Evolutionary conservation across 805 yeast genomes (phyloP).

Genomic region (Novakomyces olei): DNA sequence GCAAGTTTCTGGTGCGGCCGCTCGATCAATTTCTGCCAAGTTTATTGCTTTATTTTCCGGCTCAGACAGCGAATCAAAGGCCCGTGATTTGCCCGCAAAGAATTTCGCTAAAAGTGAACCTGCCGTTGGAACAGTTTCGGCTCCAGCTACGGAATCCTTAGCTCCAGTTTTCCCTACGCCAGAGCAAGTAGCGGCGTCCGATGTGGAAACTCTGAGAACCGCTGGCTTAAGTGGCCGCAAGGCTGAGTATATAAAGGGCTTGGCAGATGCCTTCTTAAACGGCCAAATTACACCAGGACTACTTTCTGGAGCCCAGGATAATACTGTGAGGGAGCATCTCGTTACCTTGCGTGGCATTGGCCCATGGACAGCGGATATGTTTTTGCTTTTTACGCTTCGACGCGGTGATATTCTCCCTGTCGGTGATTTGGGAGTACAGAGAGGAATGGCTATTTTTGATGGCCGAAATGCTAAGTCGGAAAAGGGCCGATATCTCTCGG

Average conservation of each 20-base stretch:
- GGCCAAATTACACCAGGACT: conserved; percentile 19
- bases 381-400: conserved; percentile 43
- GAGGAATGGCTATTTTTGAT: conserved; percentile 53
- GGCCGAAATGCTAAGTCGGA: conserved; percentile 26
- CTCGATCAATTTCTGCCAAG: conserved; percentile 34
- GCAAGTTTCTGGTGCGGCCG: conserved; percentile 66
- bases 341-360: conserved; percentile 49
- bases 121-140: too few relatives aligned
- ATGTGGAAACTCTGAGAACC: conserved; percentile 28
- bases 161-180: conserved; percentile 38
- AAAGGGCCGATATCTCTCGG: conserved; percentile 16
- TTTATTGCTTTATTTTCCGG: conserved; percentile 21
- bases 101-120: too few relatives aligned
- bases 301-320: conserved; percentile 20
- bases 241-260: conserved; percentile 25
- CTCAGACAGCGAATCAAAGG: background rate
- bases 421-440: conserved; percentile 65
- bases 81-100: too few relatives aligned
- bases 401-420: conserved; percentile 50
- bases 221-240: conserved; percentile 55
- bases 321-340: conserved; percentile 27
- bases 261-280: conserved; percentile 7
- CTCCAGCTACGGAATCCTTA: conserved; percentile 7
- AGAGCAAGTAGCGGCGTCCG: conserved; percentile 19
- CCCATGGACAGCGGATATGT: conserved; percentile 78